Evolutionary conservation across 805 yeast species (phyloP).

Genomic region (Jamesozyma hellenica): DNA sequence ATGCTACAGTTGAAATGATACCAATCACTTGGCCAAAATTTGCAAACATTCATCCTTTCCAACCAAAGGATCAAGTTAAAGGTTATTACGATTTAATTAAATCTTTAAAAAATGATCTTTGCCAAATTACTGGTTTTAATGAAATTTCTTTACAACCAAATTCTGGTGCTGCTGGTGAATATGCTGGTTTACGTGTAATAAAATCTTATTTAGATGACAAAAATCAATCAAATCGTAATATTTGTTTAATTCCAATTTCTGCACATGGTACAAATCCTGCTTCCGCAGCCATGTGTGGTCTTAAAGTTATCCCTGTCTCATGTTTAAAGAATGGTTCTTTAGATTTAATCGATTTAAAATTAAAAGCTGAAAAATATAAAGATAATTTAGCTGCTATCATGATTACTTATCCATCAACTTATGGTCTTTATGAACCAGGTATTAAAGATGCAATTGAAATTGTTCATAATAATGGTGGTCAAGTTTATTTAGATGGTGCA

Average conservation of each 20-base stretch:
- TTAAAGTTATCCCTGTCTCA: conserved; percentile 86
- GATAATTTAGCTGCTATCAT: conserved; percentile 77
- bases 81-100: conserved; percentile 71
- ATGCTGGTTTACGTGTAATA: conserved; percentile 83
- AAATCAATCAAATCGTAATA: conserved; percentile 66
- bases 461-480: conserved; percentile 83
- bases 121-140: conserved; percentile 87
- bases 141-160: conserved; percentile 91
- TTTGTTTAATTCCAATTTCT: conserved; percentile 90
- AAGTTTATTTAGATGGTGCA: conserved; percentile 96
- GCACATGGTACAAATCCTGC: conserved; percentile 99
- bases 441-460: conserved; percentile 76
- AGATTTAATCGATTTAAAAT: conserved; percentile 64
- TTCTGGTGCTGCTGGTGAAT: conserved; percentile 98
- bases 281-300: conserved; percentile 93
- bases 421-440: conserved; percentile 91
- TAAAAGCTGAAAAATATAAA: conserved; percentile 60
- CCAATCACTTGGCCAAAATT: conserved; percentile 95
- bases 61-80: conserved; percentile 75
- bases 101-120: conserved; percentile 75
- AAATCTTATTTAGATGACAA: conserved; percentile 59
- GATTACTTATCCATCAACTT: conserved; percentile 97
- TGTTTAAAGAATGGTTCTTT: conserved; percentile 80
- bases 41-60: conserved; percentile 83
- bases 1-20: conserved; percentile 89